Percentiles rank a stretch among this genome's conserved stretches.
phyloP scores from a whole-genome alignment of 169 alveolate species.

The Plasmodium ovale region DNA sequence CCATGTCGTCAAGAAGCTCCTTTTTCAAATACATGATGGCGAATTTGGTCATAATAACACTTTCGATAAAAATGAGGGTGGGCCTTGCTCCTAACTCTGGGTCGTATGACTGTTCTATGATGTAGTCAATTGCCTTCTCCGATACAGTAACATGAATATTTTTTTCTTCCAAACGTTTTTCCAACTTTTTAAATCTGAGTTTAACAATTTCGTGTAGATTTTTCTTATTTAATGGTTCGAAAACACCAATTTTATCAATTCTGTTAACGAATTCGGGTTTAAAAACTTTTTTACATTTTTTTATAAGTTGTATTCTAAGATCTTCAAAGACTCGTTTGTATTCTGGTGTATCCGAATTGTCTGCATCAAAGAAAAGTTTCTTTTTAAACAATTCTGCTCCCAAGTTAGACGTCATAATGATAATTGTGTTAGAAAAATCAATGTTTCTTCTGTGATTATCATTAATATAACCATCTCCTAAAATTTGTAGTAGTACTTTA shows the following conservation, averaged over 20 bases:
- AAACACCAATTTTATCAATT: conserved; percentile 83
- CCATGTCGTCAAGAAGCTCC: conserved; percentile 70
- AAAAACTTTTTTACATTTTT: conserved; percentile 75
- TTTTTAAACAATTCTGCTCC: conserved; percentile 82
- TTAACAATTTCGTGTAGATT: conserved; percentile 78
- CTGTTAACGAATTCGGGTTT: conserved; percentile 87
- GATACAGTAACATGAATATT: conserved; percentile 49
- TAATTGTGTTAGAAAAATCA: conserved; percentile 83
- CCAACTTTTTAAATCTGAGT: conserved; percentile 71
- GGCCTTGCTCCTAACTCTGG: conserved; percentile 78
- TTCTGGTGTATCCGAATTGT: conserved; percentile 61
- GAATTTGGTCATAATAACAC: conserved; percentile 75
- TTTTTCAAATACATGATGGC: conserved; percentile 71
- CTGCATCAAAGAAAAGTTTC: conserved; percentile 69
- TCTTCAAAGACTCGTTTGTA: conserved; percentile 57
- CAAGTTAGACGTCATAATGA: conserved; percentile 86
- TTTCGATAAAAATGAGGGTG: conserved; percentile 73
- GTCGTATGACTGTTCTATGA: conserved; percentile 71
- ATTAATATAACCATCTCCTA: conserved; percentile 77
- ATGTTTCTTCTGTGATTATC: conserved; percentile 84
- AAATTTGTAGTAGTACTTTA: conserved; percentile 68
- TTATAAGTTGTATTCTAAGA: conserved; percentile 57
- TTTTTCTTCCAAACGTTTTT: conserved; percentile 71
- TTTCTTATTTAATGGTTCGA: conserved; percentile 75
- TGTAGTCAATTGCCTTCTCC: conserved; percentile 65